phyloP scores from a whole-genome alignment of 345 rosid genomes.

The Eucalyptus cloeziana region DNA sequence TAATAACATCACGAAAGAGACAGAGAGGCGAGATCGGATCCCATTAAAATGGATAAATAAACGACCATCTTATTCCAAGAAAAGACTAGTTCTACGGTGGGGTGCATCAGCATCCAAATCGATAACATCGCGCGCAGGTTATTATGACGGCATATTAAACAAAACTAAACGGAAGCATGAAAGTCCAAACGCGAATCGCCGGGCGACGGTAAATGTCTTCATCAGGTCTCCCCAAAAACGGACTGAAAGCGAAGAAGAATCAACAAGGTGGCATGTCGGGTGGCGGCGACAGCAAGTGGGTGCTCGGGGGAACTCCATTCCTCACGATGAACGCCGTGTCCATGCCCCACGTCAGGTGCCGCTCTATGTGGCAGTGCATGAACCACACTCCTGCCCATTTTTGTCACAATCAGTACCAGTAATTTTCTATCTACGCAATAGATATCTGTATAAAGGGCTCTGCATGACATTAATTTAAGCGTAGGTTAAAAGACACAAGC shows the following conservation, averaged over 20 bases:
- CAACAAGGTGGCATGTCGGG: constrained; percentile 22
- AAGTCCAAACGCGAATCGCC: not conserved
- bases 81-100: not conserved
- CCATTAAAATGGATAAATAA: not conserved
- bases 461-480: not conserved
- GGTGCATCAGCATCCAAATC: not conserved
- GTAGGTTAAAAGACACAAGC: not conserved
- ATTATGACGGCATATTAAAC: not conserved
- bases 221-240: not conserved
- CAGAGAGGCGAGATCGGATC: not conserved
- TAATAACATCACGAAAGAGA: not conserved
- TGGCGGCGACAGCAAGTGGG: constrained; percentile 11
- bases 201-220: not conserved
- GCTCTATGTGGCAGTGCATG: constrained; percentile 28
- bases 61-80: not conserved
- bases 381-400: constrained; percentile 19
- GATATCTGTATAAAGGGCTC: not conserved
- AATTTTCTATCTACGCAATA: not conserved
- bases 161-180: not conserved
- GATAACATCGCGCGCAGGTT: not conserved
- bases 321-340: constrained; percentile 9
- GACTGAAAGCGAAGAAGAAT: not conserved
- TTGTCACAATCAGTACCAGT: not conserved
- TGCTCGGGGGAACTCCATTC: not conserved
- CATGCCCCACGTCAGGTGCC: constrained; percentile 29